A percentile compares a stretch with the other conserved stretches of the same genome.
Conservation (phyloP, 83 land plant genomes). For the Diphasiastrum complanatum region DNA sequence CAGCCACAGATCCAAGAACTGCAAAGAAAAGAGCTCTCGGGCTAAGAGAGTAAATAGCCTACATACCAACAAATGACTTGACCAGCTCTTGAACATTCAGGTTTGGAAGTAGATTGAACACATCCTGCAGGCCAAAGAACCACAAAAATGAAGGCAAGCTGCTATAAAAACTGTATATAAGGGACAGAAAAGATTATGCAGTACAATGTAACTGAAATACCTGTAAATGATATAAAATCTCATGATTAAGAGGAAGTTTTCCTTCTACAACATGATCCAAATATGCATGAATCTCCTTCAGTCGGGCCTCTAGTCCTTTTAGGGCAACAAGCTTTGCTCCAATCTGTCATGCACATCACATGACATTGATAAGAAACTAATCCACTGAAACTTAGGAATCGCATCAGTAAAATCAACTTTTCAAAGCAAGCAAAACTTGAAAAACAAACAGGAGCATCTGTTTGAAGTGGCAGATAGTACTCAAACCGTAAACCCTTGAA, state of each 20-base stretch:
- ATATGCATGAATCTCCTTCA: conserved; percentile 75
- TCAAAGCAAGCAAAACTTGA: too few relatives aligned
- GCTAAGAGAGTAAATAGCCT: neutral
- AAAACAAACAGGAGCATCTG: too few relatives aligned
- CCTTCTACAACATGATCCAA: conserved; percentile 86
- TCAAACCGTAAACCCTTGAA: neutral
- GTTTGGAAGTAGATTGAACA: conserved; percentile 91
- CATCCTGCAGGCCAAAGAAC: conserved; percentile 56
- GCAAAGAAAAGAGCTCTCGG: neutral
- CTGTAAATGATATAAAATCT: conserved; percentile 94
- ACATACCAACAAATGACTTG: conserved; percentile 82
- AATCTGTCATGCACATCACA: conserved; percentile 41
- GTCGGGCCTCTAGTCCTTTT: conserved; percentile 83
- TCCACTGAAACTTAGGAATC: too few relatives aligned
- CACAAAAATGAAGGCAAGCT: neutral
- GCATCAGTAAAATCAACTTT: too few relatives aligned
- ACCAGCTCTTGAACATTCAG: conserved; percentile 81
- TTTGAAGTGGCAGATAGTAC: too few relatives aligned
- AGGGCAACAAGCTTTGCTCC: conserved; percentile 80
- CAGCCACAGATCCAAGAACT: too few relatives aligned
- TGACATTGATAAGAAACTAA: neutral
- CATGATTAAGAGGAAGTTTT: conserved; percentile 86
- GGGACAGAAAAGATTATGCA: conserved; percentile 1
- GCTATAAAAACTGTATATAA: neutral
- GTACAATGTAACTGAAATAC: conserved; percentile 21